Base-by-base conservation (phyloP, 2,329 filamentous ascomycete genomes). In the Mollisia scopiformis region DNA sequence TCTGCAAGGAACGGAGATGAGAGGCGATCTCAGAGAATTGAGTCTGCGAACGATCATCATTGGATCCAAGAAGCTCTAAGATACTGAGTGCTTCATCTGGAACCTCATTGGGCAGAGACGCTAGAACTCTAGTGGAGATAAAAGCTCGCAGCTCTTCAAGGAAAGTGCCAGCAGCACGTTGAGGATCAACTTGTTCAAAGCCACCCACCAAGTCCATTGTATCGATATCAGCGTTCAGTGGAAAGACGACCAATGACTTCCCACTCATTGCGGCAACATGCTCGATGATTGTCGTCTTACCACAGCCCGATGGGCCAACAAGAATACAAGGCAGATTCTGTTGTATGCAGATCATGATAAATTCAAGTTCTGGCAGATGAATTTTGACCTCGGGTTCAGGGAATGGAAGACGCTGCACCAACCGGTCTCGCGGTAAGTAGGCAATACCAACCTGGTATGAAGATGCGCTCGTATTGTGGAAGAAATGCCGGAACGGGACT, bases 171-270 rank as follows among this genome's bases (percentile, higher is more conserved):
- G 91, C 80, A 63, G 90, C 86, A 58, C 94, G 84, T 55, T 90
- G 82, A 23, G 91, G 87, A 73, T 99, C 95, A 19, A 92, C 88
- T 76, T 99, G 95, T 74, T 99, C 95, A 72, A 97, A 99, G 0
- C 95, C 95, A 71, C 95, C 95, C 59, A 99, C 92, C 58, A 99
- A 85, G 75, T 99, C 95, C 88, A 97, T 97, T 0, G 94, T 93
- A 74, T 99, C 95, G 47, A 97, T 91, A 69, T 99, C 96, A 6
- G 93, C 89, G 72, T 97, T 99, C 77, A 99, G 87, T 0, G 93
- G 88, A 69, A 98, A 91, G 16, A 92, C 90, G 31, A 93, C 84
- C 3, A 98, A 79, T 1, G 87, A 82, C 58, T 89, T 89, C 25
- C 95, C 95, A 43, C 86, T 86, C 25, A 90, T 78, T 13, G 90